These are phyloP conservation scores for Marchantia paleacea DNA, from an alignment of 225 moss, liverwort and hornwort genomes.

Conservation along the genomic window DNA sequence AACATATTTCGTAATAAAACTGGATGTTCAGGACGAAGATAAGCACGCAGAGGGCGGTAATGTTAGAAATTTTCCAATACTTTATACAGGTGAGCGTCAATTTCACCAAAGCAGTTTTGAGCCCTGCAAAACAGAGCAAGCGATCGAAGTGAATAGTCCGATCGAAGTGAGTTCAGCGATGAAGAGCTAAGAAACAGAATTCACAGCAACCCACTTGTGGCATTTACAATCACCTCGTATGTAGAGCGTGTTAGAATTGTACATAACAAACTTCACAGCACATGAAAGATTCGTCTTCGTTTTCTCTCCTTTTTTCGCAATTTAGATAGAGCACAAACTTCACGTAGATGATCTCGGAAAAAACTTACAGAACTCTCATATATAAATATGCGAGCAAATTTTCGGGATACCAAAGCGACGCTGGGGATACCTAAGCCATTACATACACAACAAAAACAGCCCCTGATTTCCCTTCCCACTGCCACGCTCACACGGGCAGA, in stretches of 20 bases:
- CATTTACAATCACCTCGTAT: too few species aligned
- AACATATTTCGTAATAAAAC: not conserved
- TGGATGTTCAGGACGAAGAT: not conserved
- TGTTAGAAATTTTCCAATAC: too few species aligned
- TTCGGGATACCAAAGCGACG: not conserved
- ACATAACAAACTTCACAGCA: too few species aligned
- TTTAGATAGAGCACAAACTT: too few species aligned
- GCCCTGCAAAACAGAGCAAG: constrained; percentile 49
- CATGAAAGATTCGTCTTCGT: too few species aligned
- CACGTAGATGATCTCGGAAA: too few species aligned
- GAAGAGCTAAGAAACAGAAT: not conserved
- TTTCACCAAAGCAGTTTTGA: constrained; percentile 54
- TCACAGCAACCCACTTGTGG: not conserved
- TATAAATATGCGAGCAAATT: not conserved
- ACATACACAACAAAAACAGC: not conserved
- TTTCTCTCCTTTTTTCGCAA: too few species aligned
- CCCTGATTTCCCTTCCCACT: not conserved
- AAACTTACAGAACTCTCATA: not conserved
- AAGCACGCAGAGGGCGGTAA: not conserved
- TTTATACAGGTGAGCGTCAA: constrained; percentile 50
- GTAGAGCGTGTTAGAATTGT: too few species aligned
- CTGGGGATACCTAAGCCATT: not conserved
- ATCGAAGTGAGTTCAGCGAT: too few species aligned
- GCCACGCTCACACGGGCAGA: not conserved
- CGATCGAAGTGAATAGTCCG: not conserved